These are phyloP conservation scores for Arabidopsis lyrata DNA, from an alignment of 441 rosid genomes.

Conservation along the genomic window DNA sequence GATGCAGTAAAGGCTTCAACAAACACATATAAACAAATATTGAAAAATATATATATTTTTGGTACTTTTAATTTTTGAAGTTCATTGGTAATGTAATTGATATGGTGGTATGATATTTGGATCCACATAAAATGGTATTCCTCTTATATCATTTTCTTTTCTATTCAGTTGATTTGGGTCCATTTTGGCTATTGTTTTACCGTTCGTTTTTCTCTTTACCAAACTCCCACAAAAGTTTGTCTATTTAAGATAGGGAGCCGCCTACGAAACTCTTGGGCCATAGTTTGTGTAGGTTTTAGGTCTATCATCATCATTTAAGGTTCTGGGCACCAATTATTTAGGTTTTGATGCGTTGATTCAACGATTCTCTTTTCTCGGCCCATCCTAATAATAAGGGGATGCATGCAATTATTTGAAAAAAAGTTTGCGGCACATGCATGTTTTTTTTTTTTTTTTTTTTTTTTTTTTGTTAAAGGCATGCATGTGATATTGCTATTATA, in stretches of 20 bases:
- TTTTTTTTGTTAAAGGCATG: no score
- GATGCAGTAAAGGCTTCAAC: no score
- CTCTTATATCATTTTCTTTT: background rate
- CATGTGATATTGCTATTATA: constrained; percentile 29
- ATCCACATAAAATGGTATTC: background rate
- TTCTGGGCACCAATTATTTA: constrained; percentile 41
- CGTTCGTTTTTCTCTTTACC: background rate
- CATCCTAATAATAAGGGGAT: constrained; percentile 28
- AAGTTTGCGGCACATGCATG: constrained; percentile 34
- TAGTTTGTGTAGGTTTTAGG: constrained; percentile 28
- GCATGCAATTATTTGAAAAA: constrained; percentile 39
- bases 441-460: no score
- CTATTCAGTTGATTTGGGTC: background rate
- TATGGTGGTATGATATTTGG: background rate
- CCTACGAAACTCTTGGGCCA: constrained; percentile 28
- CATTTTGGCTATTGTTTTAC: background rate
- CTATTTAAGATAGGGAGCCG: constrained; percentile 10
- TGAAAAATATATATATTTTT: no score
- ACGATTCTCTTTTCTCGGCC: constrained; percentile 29
- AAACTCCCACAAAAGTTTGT: background rate
- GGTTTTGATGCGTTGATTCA: constrained; percentile 29
- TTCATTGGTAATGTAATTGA: background rate
- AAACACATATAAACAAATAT: no score
- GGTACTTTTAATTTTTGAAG: no score
- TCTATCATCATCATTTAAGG: constrained; percentile 28